These are phyloP conservation scores for Zasmidium citrigriseum DNA, from an alignment of 2,329 filamentous ascomycete species.

Conservation along the genomic window DNA sequence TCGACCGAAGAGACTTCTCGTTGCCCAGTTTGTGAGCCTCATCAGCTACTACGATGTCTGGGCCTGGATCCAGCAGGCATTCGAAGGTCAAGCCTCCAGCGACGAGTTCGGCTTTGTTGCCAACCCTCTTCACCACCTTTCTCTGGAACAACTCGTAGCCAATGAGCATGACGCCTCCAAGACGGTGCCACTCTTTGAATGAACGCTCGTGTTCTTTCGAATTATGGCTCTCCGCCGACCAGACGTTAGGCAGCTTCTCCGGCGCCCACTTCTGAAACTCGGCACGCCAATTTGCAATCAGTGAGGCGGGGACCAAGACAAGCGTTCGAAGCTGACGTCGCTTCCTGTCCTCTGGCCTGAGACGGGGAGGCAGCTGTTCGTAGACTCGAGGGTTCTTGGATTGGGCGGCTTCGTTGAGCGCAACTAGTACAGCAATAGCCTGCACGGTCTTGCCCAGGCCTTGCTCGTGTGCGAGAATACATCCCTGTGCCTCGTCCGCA, in stretches of 20 bases:
- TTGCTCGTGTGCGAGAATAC: slow-evolving; percentile 86
- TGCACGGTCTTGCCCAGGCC: slow-evolving; percentile 93
- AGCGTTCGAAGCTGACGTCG: slow-evolving; percentile 62
- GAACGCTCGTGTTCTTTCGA: slow-evolving; percentile 43
- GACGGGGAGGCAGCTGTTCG: slow-evolving; percentile 66
- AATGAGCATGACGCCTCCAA: slow-evolving; percentile 74
- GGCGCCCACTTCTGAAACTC: slow-evolving; percentile 71
- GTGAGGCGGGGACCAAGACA: slow-evolving; percentile 71
- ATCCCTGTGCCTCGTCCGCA: slow-evolving; percentile 64
- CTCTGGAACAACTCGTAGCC: slow-evolving; percentile 70
- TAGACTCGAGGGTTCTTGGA: slow-evolving; percentile 60
- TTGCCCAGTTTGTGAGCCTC: slow-evolving; percentile 85
- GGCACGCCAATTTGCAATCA: slow-evolving; percentile 81
- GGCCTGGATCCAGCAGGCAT: slow-evolving; percentile 56
- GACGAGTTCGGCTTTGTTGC: slow-evolving; percentile 60
- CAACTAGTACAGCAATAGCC: slow-evolving; percentile 75
- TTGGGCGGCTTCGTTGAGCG: slow-evolving; percentile 65
- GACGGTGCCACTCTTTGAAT: slow-evolving; percentile 61
- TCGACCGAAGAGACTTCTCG: slow-evolving; percentile 52
- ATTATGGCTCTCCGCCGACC: slow-evolving; percentile 53
- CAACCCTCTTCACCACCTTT: slow-evolving; percentile 34
- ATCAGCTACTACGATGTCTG: slow-evolving; percentile 78
- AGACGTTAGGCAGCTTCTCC: slow-evolving; percentile 56
- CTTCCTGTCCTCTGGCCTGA: slow-evolving; percentile 42
- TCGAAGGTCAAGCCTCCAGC: slow-evolving; percentile 61